phyloP scores from a whole-genome alignment of 2,329 filamentous ascomycete species.

The Cladosporium sp. region DNA sequence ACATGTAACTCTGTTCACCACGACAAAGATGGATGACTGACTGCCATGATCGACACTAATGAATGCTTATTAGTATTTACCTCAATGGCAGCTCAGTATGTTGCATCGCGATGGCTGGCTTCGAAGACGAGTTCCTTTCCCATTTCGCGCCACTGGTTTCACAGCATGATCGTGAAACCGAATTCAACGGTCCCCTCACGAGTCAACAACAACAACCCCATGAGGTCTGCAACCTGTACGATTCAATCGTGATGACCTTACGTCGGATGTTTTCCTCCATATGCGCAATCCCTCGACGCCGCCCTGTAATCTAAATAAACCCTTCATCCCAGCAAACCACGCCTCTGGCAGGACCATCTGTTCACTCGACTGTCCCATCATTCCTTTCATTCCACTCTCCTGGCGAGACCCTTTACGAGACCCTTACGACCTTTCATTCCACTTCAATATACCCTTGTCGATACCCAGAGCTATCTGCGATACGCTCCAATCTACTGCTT shows the following conservation, averaged over 20 bases:
- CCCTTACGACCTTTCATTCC: neutral
- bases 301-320: neutral
- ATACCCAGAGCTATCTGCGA: neutral
- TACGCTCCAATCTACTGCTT: no score
- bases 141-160: neutral
- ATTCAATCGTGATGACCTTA: no score
- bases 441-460: neutral
- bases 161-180: slow-evolving; percentile 3
- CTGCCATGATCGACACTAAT: neutral
- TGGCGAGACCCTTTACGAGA: neutral
- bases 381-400: no score
- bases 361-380: no score
- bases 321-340: neutral
- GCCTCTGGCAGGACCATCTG: neutral
- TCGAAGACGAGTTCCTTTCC: neutral
- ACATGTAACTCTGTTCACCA: no score
- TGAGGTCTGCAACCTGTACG: neutral
- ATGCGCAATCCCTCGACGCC: neutral
- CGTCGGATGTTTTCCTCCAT: no score
- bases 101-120: no score
- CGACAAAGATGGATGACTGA: neutral
- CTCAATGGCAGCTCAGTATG: no score
- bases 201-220: no score
- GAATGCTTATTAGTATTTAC: no score
- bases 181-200: neutral